Evolutionary conservation across 2,329 filamentous ascomycete genomes (phyloP).

Genomic region (Colletotrichum noveboracense): DNA sequence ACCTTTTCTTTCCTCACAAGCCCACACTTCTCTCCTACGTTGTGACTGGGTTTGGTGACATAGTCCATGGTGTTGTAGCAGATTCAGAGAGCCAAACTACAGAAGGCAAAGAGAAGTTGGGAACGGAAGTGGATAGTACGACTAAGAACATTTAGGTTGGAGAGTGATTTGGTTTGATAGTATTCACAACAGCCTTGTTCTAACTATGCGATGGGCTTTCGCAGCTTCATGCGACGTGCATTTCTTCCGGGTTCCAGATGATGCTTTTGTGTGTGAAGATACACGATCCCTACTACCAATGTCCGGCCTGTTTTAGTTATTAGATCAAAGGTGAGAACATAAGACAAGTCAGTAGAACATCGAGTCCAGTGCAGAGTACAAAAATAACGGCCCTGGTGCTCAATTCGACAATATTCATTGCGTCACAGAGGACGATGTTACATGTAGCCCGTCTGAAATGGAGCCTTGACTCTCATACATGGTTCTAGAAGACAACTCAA

Average conservation of each 20-base stretch:
- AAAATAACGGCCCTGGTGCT: too few species aligned
- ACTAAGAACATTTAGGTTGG: not conserved
- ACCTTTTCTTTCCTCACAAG: not conserved
- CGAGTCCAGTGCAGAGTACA: accelerated
- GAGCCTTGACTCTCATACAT: not conserved
- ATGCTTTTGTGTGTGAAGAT: not conserved
- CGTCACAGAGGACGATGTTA: not conserved
- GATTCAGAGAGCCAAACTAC: not conserved
- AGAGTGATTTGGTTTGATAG: not conserved
- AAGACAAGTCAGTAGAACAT: accelerated
- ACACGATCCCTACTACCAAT: too few species aligned
- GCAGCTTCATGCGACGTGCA: not conserved
- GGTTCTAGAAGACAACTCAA: not conserved
- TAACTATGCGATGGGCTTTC: not conserved
- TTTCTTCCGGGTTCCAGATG: not conserved
- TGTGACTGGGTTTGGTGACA: not conserved
- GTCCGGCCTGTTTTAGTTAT: not conserved
- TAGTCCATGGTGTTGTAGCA: not conserved
- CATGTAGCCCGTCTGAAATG: not conserved
- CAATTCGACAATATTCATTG: too few species aligned
- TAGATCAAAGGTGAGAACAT: not conserved
- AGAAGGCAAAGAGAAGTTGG: not conserved
- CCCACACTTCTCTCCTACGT: not conserved
- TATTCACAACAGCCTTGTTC: not conserved
- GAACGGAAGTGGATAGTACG: not conserved